A percentile compares a stretch with the other conserved stretches of the same genome.
phyloP scores from a whole-genome alignment of 1,139 yeast genomes.

The Blastobotrys apis region DNA sequence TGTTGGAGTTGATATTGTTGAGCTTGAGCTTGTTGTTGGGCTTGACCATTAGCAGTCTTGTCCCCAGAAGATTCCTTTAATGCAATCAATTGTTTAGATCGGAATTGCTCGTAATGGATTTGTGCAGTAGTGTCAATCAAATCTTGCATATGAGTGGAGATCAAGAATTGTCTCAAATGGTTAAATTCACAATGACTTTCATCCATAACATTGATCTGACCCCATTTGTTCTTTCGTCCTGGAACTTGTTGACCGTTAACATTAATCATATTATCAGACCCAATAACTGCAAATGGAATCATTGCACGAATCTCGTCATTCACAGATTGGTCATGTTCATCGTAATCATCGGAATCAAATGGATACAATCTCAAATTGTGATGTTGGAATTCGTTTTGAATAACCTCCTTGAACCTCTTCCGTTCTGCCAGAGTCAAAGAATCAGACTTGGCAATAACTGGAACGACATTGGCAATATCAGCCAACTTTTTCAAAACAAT shows the following conservation, averaged over 20 bases:
- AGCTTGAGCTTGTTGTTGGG: conserved; percentile 4
- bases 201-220: conserved; percentile 80
- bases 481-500: conserved; percentile 78
- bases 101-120: conserved; percentile 86
- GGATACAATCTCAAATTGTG: conserved; percentile 83
- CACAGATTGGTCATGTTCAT: conserved; percentile 46
- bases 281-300: conserved; percentile 92
- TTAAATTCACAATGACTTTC: conserved; percentile 94
- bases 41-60: background rate
- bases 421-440: conserved; percentile 84
- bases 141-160: conserved; percentile 94
- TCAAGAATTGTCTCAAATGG: conserved; percentile 85
- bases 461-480: conserved; percentile 91
- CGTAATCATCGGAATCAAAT: conserved; percentile 70
- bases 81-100: conserved; percentile 90
- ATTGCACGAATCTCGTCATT: conserved; percentile 46
- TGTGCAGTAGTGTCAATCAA: conserved; percentile 88
- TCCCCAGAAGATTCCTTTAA: conserved; percentile 74
- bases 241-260: conserved; percentile 68
- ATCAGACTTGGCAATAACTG: conserved; percentile 92
- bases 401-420: conserved; percentile 61
- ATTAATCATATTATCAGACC: conserved; percentile 65
- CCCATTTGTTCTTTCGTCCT: conserved; percentile 94
- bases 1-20: conserved; percentile 1
- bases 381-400: conserved; percentile 70